Evolutionary conservation across 2,329 filamentous ascomycete species (phyloP).

Genomic region (Aureobasidium namibiae): DNA sequence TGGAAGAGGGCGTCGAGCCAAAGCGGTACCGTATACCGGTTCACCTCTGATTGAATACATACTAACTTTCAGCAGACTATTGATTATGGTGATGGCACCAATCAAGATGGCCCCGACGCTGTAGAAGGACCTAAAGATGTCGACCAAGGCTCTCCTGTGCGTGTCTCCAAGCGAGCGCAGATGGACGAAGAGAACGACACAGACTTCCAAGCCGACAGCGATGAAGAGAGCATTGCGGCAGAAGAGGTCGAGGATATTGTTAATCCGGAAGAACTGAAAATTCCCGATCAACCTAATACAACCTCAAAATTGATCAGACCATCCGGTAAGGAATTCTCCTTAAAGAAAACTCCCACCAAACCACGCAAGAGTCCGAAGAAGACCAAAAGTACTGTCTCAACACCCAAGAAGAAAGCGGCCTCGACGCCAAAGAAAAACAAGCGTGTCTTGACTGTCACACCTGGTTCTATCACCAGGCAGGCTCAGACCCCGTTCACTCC

Average conservation of each 20-base stretch:
- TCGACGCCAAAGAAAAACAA: constrained; percentile 12
- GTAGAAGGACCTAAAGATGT: constrained; percentile 17
- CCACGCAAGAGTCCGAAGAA: constrained; percentile 6
- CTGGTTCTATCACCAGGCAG: background rate
- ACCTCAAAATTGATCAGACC: constrained; percentile 7
- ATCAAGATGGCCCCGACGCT: constrained; percentile 19
- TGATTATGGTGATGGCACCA: constrained; percentile 40
- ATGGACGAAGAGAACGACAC: constrained; percentile 38
- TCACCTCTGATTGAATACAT: background rate
- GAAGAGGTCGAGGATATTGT: constrained; percentile 21
- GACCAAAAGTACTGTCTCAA: background rate
- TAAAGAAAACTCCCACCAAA: constrained; percentile 1
- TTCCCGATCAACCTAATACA: constrained; percentile 8
- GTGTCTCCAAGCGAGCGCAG: constrained; percentile 20
- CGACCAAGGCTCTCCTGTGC: background rate
- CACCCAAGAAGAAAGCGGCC: constrained; percentile 6
- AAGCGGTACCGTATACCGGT: constrained; percentile 23
- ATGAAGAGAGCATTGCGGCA: constrained; percentile 24
- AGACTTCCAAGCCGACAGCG: constrained; percentile 39
- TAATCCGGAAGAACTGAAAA: constrained; percentile 12
- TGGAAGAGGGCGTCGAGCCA: constrained; percentile 71
- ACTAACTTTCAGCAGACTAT: constrained; percentile 29
- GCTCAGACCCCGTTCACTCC: background rate
- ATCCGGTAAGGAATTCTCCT: constrained; percentile 11
- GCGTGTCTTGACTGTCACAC: background rate